Evolutionary conservation across 768 basidiomycete species (phyloP).

Genomic region (Rhizopogon salebrosus): DNA sequence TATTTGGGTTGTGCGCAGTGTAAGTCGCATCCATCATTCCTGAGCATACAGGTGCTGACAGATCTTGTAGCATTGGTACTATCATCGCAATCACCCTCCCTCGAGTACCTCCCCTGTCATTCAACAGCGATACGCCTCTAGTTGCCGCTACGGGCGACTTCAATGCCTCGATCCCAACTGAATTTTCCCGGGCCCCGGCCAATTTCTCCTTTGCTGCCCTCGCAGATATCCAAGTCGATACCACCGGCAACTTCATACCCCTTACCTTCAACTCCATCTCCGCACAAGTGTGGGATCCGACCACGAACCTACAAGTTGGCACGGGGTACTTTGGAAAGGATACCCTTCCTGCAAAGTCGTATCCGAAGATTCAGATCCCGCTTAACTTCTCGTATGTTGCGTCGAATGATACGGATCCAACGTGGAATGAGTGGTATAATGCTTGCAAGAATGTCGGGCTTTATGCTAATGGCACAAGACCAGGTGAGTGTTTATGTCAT

Average conservation of each 20-base stretch:
- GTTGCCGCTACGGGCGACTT: constrained; percentile 52
- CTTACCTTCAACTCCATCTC: constrained; percentile 63
- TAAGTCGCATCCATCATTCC: constrained; percentile 28
- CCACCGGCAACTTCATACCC: constrained; percentile 69
- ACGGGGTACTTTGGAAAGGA: constrained; percentile 55
- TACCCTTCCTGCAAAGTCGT: constrained; percentile 61
- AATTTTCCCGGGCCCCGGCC: constrained; percentile 73
- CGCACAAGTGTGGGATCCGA: constrained; percentile 67
- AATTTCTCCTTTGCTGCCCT: constrained; percentile 87
- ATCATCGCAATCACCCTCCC: constrained; percentile 78
- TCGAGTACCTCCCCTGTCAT: constrained; percentile 68
- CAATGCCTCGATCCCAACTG: constrained; percentile 48
- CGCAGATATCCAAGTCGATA: constrained; percentile 74
- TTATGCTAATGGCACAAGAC: constrained; percentile 46
- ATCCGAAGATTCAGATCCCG: constrained; percentile 64
- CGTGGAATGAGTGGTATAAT: constrained; percentile 78
- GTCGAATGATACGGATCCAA: constrained; percentile 73
- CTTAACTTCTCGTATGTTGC: constrained; percentile 82
- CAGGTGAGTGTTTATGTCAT: constrained; percentile 40
- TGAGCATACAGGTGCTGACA: constrained; percentile 2
- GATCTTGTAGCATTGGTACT: constrained; percentile 49
- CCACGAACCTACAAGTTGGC: constrained; percentile 59
- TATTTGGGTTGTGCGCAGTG: constrained; percentile 57
- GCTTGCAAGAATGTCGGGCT: constrained; percentile 62
- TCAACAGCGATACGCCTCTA: constrained; percentile 57